Base-by-base conservation (phyloP, 345 rosid species). In the Dipteronia dyeriana region DNA sequence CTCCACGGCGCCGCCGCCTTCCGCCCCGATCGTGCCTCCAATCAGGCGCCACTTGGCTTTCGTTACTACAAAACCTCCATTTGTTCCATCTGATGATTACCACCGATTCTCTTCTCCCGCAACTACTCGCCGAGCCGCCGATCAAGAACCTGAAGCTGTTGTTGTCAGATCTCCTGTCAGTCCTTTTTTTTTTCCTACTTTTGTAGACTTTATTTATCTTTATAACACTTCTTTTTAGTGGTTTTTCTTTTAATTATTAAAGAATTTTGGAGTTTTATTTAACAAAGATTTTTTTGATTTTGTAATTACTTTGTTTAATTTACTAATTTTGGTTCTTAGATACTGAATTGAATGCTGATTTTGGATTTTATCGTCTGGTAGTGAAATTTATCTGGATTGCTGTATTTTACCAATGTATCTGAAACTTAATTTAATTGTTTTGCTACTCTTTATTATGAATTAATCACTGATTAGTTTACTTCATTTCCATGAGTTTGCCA, bases 131-230 rank as follows among this genome's bases (percentile, higher is more conserved):
- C 75, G 73, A 41, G 77, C 74, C 63, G 80, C 84, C 77, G 92
- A 90, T 87, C 93, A 84, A 70, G 90, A 84, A 43, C 84, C 85
- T 7, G 97, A 90, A 25, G 86, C 88, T 49, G 76, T 95, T 57
- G 84, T 91, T 26, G 86, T 91, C 75, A 89, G 94, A 88, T 86
- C 93, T 85, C 92, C 96, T 26, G 98, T 95, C 87, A 86, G 98
- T 87, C 60, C 49, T 17, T 23, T 0, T 29, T 51, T 19, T 56
- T 26, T 12, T n/a, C n/a, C 41, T 51, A 2, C 11, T 51, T 47
- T 20, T 41, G 57, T 49, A 3, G 19, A 26, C 14, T 66, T 64
- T 22, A 17, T 39, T 59, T 41, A 22, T 20, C 20, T 4, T 60
- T 72, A 7, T 1, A 26, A 20, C 23, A 10, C 47, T 59, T 34